Evolutionary conservation across 192 early-diverging fungal species (phyloP), one percentile per base, ranked within the genome.

Genomic region (Coemansia sp.): DNA sequence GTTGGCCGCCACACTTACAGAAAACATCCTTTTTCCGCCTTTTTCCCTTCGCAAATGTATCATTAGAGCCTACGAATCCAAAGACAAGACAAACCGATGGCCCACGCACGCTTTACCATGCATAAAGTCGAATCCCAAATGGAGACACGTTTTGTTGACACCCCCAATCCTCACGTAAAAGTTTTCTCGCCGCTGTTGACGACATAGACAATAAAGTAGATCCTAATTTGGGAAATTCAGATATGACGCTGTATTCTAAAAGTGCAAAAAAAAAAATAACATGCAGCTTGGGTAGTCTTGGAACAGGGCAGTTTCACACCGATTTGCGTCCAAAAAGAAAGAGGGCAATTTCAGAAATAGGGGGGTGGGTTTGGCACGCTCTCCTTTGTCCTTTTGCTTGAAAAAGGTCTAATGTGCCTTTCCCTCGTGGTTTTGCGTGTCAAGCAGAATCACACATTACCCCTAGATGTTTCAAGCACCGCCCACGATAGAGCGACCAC

Each of bases 321-420:
- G 48, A 51, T 51, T 51, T 25, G 48, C 48, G 21, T 51, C 48
- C 6, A 1, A 51, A 53, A 53, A 25, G 21, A 19, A 46, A 46
- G 42, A 14, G 42, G 42, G 14, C 15, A 17, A 15, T 44, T 44
- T 17, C 42, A 44, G 42, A 53, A 53, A 53, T 23, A 53, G 51
- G 25, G 23, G 25, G 25, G 46, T 8, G 2, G 51, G 51, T 19
- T 7, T 7, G 45, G 15, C n/a, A 27, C 51, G 11, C 27, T 29
- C 23, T 51, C 10, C 10, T 21, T 51, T 53, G 51, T 12, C 51
- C 23, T 25, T 53, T 29, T 14, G 42, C 42, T 53, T 27, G 11
- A 51, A 19, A 51, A 53, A 53, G 51, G 51, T 53, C 51, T 50
- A 50, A 23, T 50, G 42, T 44, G 42, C 17, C 42, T 44, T 12